Base-by-base conservation (phyloP, 2,329 filamentous ascomycete genomes). In the Ophidiomyces ophidiicola region DNA sequence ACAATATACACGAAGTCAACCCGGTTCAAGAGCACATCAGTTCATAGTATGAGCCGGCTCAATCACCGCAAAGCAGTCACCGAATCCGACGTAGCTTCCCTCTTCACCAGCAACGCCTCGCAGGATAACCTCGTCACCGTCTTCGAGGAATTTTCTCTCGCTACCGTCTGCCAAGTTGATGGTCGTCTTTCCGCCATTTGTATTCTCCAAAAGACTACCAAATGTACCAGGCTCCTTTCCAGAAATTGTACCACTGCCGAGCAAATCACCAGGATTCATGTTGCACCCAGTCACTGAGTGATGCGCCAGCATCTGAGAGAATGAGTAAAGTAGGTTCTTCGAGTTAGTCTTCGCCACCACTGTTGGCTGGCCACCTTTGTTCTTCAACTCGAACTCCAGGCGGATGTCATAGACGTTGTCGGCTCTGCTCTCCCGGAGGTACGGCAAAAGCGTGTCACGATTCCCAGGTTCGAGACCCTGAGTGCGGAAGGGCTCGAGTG, bases 241-340 rank as follows among this genome's bases (percentile, higher is more conserved):
- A 30, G 74, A 79, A 50, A 90, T 88, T 1, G 83, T 90, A 2
- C 83, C 83, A 2, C 79, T 83, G 2, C 82, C 83, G 4, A 90
- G 62, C 37, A 90, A 59, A 53, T 90, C 82, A 23, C 82, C 82
- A 0, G 77, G 71, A 32, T 75, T 71, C 67, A 90, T 69, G 3
- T 77, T 75, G 56, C 82, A 90, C 4, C 82, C 82, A 1, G 78
- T 81, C 32, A 83, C 70, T 1, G 78, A 76, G 55, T 88, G 82
- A 55, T 88, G 82, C 1, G 82, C 74, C 28, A 88, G 66, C 81
- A 87, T 86, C 57, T 88, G 82, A 3, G 80, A 73, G 61, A 87
- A 88, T 0, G 80, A 86, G 70, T 77, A 88, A n/a, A 88, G 67
- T 7, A 88, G 66, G 51, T 87, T 72, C 47, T 68, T 72, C 6